A percentile compares a stretch with the other conserved stretches of the same genome.
Evolutionary conservation across 768 basidiomycete species (phyloP).

Genomic region (Trametopsis cervina): DNA sequence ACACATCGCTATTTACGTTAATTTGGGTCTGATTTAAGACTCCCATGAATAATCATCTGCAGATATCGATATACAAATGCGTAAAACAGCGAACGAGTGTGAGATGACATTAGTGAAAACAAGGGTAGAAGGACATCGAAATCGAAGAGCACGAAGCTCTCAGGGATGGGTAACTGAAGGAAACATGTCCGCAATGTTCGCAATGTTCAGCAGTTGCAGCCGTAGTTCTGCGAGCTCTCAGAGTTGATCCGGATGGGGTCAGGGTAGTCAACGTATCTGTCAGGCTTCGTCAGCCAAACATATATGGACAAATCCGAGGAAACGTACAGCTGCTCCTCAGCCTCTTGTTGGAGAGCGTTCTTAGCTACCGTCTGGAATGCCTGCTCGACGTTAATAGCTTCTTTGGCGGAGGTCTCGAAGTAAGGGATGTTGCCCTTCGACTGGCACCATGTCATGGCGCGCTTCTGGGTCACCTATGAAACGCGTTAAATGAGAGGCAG

Average conservation of each 20-base stretch:
- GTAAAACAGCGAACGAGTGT: background rate
- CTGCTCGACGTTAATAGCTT: conserved; percentile 99
- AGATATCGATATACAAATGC: background rate
- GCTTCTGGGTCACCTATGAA: conserved; percentile 91
- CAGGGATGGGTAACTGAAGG: conserved; percentile 16
- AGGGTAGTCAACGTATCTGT: conserved; percentile 95
- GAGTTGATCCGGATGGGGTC: conserved; percentile 97
- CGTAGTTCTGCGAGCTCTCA: conserved; percentile 85
- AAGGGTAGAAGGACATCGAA: conserved; percentile 7
- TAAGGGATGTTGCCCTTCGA: conserved; percentile 99
- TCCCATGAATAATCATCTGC: too few relatives aligned
- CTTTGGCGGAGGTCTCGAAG: conserved; percentile 99
- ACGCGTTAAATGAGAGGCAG: background rate
- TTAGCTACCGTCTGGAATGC: conserved; percentile 99
- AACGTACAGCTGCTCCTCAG: conserved; percentile 87
- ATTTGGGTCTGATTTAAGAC: too few relatives aligned
- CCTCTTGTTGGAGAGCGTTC: conserved; percentile 97
- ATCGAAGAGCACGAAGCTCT: conserved; percentile 6
- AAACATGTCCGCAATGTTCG: conserved; percentile 7
- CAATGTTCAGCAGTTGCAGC: conserved; percentile 73
- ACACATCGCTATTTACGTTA: too few relatives aligned
- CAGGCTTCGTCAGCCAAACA: too few relatives aligned
- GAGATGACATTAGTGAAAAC: conserved; percentile 10
- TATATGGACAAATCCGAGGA: conserved; percentile 15
- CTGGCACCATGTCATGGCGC: conserved; percentile 99